These are phyloP conservation scores for Eutrema yunnanense DNA, from an alignment of 345 rosid species.

Conservation along the genomic window DNA sequence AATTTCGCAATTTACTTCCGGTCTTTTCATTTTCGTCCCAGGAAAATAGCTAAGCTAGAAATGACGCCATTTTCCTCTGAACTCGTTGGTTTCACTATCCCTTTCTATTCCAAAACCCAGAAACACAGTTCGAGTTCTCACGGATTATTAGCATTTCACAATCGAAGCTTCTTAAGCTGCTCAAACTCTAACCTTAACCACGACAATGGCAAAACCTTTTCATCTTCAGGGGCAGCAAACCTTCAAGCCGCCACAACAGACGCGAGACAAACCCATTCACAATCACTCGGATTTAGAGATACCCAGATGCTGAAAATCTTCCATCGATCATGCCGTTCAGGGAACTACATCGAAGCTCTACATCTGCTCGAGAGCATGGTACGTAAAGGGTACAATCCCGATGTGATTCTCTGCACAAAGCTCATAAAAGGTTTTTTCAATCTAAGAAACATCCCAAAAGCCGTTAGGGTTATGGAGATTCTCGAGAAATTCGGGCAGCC, in stretches of 20 bases:
- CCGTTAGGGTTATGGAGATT: constrained; percentile 66
- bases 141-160: background rate
- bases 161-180: background rate
- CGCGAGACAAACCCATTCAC: constrained; percentile 38
- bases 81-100: constrained; percentile 28
- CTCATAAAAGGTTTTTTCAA: constrained; percentile 69
- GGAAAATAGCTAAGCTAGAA: background rate
- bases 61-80: constrained; percentile 30
- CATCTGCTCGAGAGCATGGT: constrained; percentile 69
- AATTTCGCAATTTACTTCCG: background rate
- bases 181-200: constrained; percentile 11
- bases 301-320: constrained; percentile 52
- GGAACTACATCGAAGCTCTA: constrained; percentile 58
- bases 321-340: constrained; percentile 50
- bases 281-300: constrained; percentile 53
- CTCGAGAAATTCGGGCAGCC: constrained; percentile 63
- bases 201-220: background rate
- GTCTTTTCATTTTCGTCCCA: background rate
- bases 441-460: constrained; percentile 49
- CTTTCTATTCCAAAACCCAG: constrained; percentile 25
- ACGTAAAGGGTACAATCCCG: constrained; percentile 55
- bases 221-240: constrained; percentile 5
- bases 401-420: constrained; percentile 68
- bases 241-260: constrained; percentile 32
- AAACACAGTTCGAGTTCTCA: constrained; percentile 6